Evolutionary conservation across 192 early-diverging fungal species (phyloP).

Genomic region (Cladochytrium replicatum): DNA sequence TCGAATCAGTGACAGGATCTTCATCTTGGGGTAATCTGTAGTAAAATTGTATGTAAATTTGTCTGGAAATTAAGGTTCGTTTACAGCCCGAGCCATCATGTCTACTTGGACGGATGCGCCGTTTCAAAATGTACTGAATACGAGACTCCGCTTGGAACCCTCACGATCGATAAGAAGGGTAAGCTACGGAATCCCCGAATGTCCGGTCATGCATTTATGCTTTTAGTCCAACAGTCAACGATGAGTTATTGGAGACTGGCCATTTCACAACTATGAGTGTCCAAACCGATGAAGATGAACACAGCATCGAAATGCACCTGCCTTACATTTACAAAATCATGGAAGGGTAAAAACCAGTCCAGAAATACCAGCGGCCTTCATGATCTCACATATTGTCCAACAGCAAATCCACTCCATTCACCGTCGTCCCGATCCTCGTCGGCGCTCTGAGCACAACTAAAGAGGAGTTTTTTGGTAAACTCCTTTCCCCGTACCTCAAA

Average conservation of each 20-base stretch:
- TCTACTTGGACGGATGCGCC: slow-evolving; percentile 70
- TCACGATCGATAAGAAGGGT: slow-evolving; percentile 61
- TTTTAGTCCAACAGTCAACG: slow-evolving; percentile 42
- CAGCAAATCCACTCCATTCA: slow-evolving; percentile 27
- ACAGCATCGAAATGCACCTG: slow-evolving; percentile 96
- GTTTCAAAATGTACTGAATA: slow-evolving; percentile 61
- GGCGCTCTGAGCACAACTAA: slow-evolving; percentile 52
- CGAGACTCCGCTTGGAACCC: slow-evolving; percentile 80
- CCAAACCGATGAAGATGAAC: slow-evolving; percentile 79
- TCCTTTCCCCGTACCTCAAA: slow-evolving; percentile 66
- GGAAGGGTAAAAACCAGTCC: slow-evolving; percentile 35
- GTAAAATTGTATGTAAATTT: neutral
- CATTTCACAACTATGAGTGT: slow-evolving; percentile 58
- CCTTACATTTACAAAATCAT: slow-evolving; percentile 82
- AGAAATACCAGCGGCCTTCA: neutral
- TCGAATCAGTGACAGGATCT: slow-evolving; percentile 70
- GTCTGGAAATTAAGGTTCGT: neutral
- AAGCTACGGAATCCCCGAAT: slow-evolving; percentile 1
- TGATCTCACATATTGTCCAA: slow-evolving; percentile 1
- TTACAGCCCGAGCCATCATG: slow-evolving; percentile 75
- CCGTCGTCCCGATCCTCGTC: slow-evolving; percentile 84
- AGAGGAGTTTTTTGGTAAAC: slow-evolving; percentile 57
- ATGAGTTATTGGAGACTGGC: slow-evolving; percentile 52
- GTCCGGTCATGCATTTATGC: neutral
- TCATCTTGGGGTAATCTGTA: slow-evolving; percentile 75